These are phyloP conservation scores for Annulohypoxylon stygium DNA, from an alignment of 495 filamentous ascomycete genomes.

Conservation along the genomic window DNA sequence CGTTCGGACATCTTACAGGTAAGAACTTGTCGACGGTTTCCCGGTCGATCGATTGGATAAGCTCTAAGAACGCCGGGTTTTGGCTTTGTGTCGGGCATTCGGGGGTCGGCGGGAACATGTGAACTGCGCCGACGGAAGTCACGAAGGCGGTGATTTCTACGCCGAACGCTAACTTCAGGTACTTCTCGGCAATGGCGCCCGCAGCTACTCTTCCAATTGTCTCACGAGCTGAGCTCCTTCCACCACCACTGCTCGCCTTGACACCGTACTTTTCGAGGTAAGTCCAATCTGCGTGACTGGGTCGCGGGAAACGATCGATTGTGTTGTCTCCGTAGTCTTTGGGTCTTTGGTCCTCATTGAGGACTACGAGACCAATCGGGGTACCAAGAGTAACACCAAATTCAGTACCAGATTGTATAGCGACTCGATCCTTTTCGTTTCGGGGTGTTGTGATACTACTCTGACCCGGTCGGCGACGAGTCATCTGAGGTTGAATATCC, in stretches of 20 bases:
- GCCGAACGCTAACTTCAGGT: constrained; percentile 81
- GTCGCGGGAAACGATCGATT: constrained; percentile 92
- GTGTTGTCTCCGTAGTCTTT: constrained; percentile 93
- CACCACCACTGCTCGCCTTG: constrained; percentile 92
- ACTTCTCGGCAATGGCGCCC: constrained; percentile 96
- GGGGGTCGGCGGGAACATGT: constrained; percentile 85
- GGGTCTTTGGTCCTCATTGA: constrained; percentile 93
- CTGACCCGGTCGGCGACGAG: constrained; percentile 90
- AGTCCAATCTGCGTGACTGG: constrained; percentile 96
- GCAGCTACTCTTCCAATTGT: constrained; percentile 95
- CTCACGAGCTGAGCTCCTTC: constrained; percentile 91
- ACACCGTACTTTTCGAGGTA: constrained; percentile 98
- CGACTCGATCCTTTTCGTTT: constrained; percentile 90
- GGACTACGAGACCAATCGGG: constrained; percentile 87
- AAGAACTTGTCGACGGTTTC: constrained; percentile 83
- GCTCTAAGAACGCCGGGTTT: constrained; percentile 85
- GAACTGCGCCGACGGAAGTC: constrained; percentile 83
- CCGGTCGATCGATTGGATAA: constrained; percentile 81
- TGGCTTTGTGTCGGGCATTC: constrained; percentile 78
- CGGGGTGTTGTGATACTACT: constrained; percentile 90
- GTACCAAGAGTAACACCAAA: constrained; percentile 93
- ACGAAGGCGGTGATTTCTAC: constrained; percentile 94
- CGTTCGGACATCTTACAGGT: constrained; percentile 88
- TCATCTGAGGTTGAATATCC: constrained; percentile 97
- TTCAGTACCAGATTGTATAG: constrained; percentile 95